A percentile compares a stretch with the other conserved stretches of the same genome.
Conservation (phyloP, 495 filamentous ascomycete species). For the Neurospora africana region DNA sequence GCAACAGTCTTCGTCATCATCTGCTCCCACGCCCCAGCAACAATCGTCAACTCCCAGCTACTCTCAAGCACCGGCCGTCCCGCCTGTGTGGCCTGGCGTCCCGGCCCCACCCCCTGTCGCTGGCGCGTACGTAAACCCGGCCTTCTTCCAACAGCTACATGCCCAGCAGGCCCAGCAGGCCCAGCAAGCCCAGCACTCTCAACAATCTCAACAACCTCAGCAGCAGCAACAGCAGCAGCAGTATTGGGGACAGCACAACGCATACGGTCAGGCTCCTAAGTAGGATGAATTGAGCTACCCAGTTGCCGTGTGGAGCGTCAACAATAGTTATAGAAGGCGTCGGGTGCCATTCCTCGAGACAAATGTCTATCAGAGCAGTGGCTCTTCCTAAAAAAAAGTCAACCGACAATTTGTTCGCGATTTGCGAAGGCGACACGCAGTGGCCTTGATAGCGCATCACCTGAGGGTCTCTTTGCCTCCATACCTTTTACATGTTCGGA, state of each 20-base stretch:
- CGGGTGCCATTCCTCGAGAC: neutral
- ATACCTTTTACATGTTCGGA: neutral
- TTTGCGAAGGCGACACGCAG: neutral
- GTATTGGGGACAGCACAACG: constrained; percentile 2
- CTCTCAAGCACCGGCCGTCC: neutral
- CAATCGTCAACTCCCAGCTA: constrained; percentile 3
- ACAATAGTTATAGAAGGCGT: neutral
- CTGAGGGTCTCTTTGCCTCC: neutral
- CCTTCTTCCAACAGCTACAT: constrained; percentile 42
- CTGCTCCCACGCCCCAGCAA: neutral
- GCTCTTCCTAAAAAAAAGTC: neutral
- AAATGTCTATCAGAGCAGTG: too few species aligned
- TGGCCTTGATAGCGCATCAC: neutral
- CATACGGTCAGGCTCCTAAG: constrained; percentile 2
- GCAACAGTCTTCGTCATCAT: constrained; percentile 2
- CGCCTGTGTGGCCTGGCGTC: constrained; percentile 4
- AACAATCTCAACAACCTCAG: constrained; percentile 28
- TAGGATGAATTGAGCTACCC: neutral
- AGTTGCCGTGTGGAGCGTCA: neutral
- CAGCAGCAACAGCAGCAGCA: constrained; percentile 11
- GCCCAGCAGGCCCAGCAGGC: neutral
- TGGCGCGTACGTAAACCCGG: constrained; percentile 56
- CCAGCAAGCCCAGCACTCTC: neutral
- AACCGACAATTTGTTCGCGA: neutral
- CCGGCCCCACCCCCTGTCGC: constrained; percentile 20